Base-by-base conservation (phyloP, 1,284 basidiomycete species). In the Irpex sp. region DNA sequence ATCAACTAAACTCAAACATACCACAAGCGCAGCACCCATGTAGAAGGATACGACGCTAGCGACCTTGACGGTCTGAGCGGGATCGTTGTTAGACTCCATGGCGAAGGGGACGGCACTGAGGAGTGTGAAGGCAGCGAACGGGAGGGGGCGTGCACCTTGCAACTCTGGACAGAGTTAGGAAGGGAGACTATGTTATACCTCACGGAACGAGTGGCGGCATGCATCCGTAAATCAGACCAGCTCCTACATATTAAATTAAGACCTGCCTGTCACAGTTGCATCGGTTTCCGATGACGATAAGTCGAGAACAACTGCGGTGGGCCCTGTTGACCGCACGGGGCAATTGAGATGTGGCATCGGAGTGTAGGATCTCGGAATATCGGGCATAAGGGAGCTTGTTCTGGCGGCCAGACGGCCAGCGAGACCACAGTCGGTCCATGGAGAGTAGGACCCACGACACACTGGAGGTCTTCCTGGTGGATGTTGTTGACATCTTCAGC, bases 31-130 rank as follows among this genome's bases (percentile, higher is more conserved):
- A 4, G 89, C 83, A 21, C 75, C 72, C 89, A 92, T 91, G 79
- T 92, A 92, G 74, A 92, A 93, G 7, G 79, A 69, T 64, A 92
- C 89, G 39, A 92, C 90, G n/a, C 75, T 82, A 11, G 86, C 84
- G 59, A 92, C 86, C 72, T 87, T 79, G 63, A 69, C 79, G 64
- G 63, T 66, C 63, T 71, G 76, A 70, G 65, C 67, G 61, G 69
- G 74, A 66, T 70, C 68, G 59, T 56, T 59, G 17, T 57, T 57
- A 9, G 68, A 57, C 59, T 71, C 69, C 75, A 76, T 77, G 58
- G 17, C 63, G 13, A 15, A 35, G 37, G 61, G 37, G 47, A 46
- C 11, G 33, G 19, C 51, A 54, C 7, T 37, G 37, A 33, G 31
- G 31, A 21, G 31, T 46, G 57, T 35, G 55, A 47, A 39, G 50